Base-by-base conservation (phyloP, 371 early-diverging fungal species). In the Mortierella sp. region DNA sequence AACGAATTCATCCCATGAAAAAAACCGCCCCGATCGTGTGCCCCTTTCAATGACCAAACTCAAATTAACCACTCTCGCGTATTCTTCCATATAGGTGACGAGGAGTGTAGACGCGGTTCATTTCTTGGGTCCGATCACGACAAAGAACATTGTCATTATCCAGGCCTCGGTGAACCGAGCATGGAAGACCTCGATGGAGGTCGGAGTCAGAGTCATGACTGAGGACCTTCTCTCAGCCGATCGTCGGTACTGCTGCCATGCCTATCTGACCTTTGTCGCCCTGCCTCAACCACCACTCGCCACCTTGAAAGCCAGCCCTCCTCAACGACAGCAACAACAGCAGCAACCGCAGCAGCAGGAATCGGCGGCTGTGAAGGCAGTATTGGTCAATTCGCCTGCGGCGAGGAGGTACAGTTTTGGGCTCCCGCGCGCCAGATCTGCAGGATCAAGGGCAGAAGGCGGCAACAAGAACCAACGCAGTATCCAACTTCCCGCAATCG, bases 121-220 rank as follows among this genome's bases (percentile, higher is more conserved):
- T 40, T 94, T 93, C 73, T 77, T 94, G 39, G 88, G 88, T 55
- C 93, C 94, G 0, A 89, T 95, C 3, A 89, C 90, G 68, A 86
- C 90, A 2, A 92, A 94, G 14, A 91, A 93, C 76, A 89, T 94
- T 63, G 89, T 92, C 74, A 88, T 90, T 13, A 86, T 95, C 24
- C 92, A 91, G 72, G 94, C 94, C 0, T 86, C 82, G 11, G 92
- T 95, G 8, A 95, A 93, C 68, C 89, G 90, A 70, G 87, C 92
- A 2, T 95, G 94, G 94, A 91, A 90, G 61, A 92, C 93, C 4
- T 92, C 92, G 0, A 93, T 95, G 93, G 95, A 95, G 85, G 89
- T 93, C 39, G 92, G 90, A 4, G 93, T 94, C 47, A 87, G 91
- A 63, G 93, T 95, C 41, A 92, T 92, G 73, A 90, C 92, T 4